phyloP scores from a whole-genome alignment of 768 basidiomycete genomes.

The Boletus speciosus region DNA sequence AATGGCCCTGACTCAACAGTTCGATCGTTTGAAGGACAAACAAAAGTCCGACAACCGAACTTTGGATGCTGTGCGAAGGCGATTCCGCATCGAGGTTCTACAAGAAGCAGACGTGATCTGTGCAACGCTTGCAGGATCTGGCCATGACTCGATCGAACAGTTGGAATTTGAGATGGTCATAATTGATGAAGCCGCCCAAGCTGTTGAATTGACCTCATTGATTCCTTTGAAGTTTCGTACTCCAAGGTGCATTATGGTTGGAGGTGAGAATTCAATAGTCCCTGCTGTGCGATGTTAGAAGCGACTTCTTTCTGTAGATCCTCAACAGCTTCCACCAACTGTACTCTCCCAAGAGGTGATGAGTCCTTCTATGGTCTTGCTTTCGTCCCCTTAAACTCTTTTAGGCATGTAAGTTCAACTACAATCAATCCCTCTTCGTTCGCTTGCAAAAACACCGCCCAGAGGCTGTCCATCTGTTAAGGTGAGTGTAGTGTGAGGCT shows the following conservation, averaged over 20 bases:
- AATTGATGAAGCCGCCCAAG: slow-evolving; percentile 97
- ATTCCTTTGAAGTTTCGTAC: slow-evolving; percentile 92
- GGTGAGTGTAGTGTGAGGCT: slow-evolving; percentile 43
- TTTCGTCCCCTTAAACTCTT: slow-evolving; percentile 6
- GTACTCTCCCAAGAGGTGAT: slow-evolving; percentile 62
- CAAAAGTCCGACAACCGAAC: slow-evolving; percentile 77
- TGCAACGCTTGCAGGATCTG: slow-evolving; percentile 88
- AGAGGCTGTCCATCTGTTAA: slow-evolving; percentile 86
- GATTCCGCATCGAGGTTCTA: slow-evolving; percentile 70
- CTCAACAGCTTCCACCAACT: slow-evolving; percentile 95
- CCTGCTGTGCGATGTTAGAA: neutral
- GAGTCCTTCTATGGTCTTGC: slow-evolving; percentile 23
- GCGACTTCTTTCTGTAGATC: slow-evolving; percentile 44
- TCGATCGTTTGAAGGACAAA: slow-evolving; percentile 79
- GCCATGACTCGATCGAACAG: slow-evolving; percentile 78
- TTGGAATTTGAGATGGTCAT: slow-evolving; percentile 94
- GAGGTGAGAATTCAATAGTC: slow-evolving; percentile 45
- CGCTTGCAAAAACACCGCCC: slow-evolving; percentile 77
- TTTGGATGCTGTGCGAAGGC: slow-evolving; percentile 77
- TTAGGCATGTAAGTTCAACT: slow-evolving; percentile 66
- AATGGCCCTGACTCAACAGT: slow-evolving; percentile 58
- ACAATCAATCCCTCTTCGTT: slow-evolving; percentile 92
- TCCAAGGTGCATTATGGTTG: slow-evolving; percentile 87
- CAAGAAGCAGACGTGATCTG: slow-evolving; percentile 92
- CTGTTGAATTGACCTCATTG: slow-evolving; percentile 90